Evolutionary conservation across 306 rosid species (phyloP).

Genomic region (Carpinus viminea): DNA sequence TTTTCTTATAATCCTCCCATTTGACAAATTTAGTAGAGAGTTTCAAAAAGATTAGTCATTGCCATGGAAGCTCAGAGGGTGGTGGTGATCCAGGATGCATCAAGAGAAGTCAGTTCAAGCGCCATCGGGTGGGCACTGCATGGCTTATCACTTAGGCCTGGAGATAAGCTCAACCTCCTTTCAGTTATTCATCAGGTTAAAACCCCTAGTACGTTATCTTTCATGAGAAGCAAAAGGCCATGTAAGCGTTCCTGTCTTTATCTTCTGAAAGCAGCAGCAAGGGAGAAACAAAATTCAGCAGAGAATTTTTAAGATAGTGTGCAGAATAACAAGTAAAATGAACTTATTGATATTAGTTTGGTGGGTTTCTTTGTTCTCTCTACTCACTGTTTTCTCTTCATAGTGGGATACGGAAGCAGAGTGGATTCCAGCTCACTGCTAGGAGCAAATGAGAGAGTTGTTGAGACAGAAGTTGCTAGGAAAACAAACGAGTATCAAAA

Average conservation of each 20-base stretch:
- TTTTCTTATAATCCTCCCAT: background rate
- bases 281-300: background rate
- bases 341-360: background rate
- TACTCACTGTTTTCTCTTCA: conserved; percentile 4
- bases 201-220: conserved; percentile 69
- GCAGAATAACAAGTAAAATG: no score
- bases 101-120: conserved; percentile 43
- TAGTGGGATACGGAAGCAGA: conserved; percentile 66
- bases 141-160: conserved; percentile 43
- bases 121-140: conserved; percentile 48
- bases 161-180: conserved; percentile 66
- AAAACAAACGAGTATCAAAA: conserved; percentile 45
- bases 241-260: conserved; percentile 32
- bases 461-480: conserved; percentile 40
- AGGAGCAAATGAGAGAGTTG: conserved; percentile 48
- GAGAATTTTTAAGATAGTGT: background rate
- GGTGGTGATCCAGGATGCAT: conserved; percentile 69
- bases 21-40: background rate
- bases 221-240: conserved; percentile 26
- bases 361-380: background rate
- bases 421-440: conserved; percentile 47
- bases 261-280: background rate
- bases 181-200: conserved; percentile 61
- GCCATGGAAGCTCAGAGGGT: conserved; percentile 48
- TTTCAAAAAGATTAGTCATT: background rate